phyloP scores from a whole-genome alignment of 2,329 filamentous ascomycete genomes.

The Pyrenophora teres region DNA sequence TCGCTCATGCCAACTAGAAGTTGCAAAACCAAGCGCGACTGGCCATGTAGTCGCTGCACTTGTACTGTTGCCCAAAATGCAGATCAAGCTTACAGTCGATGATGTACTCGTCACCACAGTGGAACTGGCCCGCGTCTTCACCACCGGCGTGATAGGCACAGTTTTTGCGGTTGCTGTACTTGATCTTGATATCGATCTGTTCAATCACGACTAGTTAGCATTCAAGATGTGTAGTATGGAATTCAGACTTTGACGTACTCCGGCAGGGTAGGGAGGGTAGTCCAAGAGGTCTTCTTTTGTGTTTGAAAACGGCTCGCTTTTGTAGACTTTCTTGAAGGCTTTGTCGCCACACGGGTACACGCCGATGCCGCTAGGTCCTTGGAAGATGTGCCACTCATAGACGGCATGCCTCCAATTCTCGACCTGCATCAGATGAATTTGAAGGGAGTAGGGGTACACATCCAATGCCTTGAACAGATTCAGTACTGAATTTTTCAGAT shows the following conservation, averaged over 20 bases:
- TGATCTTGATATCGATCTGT: neutral
- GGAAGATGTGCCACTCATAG: conserved; percentile 4
- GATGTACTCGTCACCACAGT: neutral
- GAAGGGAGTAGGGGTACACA: conserved; percentile 3
- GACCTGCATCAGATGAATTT: neutral
- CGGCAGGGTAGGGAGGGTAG: neutral
- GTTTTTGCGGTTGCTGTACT: neutral
- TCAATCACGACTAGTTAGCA: neutral
- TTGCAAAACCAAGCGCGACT: neutral
- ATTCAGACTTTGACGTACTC: neutral
- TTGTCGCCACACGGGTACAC: conserved; percentile 3
- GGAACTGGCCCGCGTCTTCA: neutral
- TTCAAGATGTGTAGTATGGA: neutral
- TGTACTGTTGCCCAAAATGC: no score
- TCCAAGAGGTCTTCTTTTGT: neutral
- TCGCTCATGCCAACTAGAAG: neutral
- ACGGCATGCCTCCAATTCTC: neutral
- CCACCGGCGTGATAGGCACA: neutral
- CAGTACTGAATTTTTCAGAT: neutral
- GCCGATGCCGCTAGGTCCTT: conserved; percentile 1
- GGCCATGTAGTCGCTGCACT: no score
- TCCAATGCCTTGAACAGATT: neutral
- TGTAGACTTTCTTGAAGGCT: conserved; percentile 2
- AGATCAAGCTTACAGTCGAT: neutral
- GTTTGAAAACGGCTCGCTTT: neutral